These are phyloP conservation scores for Parasitella parasitica DNA, from an alignment of 371 early-diverging fungal species.

Conservation along the genomic window DNA sequence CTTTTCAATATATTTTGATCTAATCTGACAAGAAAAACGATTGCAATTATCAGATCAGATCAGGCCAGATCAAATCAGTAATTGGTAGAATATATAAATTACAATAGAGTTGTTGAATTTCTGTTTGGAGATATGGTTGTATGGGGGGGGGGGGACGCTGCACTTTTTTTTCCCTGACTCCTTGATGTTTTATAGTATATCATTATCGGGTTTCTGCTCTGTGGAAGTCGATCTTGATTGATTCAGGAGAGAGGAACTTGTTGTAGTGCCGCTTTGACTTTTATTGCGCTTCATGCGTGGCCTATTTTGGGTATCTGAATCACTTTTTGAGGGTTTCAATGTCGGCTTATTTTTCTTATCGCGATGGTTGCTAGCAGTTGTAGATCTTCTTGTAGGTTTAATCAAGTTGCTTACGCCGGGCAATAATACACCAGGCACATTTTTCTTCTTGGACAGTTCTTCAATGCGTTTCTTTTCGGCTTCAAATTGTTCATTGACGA, in stretches of 20 bases:
- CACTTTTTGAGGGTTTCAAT: slow-evolving; percentile 14
- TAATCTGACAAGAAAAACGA: too few species aligned
- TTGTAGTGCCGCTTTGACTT: background rate
- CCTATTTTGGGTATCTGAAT: slow-evolving; percentile 9
- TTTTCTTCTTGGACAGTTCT: background rate
- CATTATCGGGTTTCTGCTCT: slow-evolving; percentile 1
- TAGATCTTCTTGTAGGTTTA: slow-evolving; percentile 4
- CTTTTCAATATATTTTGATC: too few species aligned
- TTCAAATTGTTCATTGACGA: slow-evolving; percentile 6
- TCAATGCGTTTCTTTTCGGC: slow-evolving; percentile 16
- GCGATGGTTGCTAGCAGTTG: background rate
- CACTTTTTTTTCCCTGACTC: too few species aligned
- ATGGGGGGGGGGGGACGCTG: too few species aligned
- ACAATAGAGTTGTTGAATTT: background rate
- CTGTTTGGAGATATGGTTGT: too few species aligned
- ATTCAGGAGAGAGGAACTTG: background rate
- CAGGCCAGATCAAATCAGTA: background rate
- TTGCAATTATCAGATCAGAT: too few species aligned
- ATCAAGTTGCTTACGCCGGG: slow-evolving; percentile 18
- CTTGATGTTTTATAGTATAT: too few species aligned
- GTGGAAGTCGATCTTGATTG: slow-evolving; percentile 3
- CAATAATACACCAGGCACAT: slow-evolving; percentile 13
- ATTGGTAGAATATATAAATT: background rate
- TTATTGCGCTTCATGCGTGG: background rate
- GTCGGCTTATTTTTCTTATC: background rate